phyloP scores from a whole-genome alignment of 345 rosid species.

The Excoecaria cochinchinensis region DNA sequence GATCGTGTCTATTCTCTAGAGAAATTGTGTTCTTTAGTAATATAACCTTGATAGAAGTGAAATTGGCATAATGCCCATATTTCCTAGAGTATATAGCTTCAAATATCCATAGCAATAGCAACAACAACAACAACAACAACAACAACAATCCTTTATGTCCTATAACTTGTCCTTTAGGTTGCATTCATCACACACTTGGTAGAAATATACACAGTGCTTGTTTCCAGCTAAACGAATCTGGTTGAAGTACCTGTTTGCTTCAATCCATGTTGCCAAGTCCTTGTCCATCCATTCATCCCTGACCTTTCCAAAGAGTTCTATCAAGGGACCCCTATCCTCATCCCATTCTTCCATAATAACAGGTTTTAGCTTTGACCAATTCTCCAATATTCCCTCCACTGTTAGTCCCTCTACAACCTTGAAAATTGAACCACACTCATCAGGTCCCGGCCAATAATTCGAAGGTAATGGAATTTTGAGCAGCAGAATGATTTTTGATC shows the following conservation, averaged over 20 bases:
- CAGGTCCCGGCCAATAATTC: conserved; percentile 12
- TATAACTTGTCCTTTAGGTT: not conserved
- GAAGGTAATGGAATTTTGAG: not conserved
- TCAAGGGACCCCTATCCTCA: conserved; percentile 60
- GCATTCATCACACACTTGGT: not conserved
- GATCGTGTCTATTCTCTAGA: not conserved
- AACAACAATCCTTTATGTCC: not conserved
- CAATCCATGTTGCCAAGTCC: conserved; percentile 78
- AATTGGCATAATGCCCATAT: not conserved
- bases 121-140: too few species aligned
- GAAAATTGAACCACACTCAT: conserved; percentile 23
- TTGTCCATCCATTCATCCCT: conserved; percentile 87
- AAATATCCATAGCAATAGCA: not conserved
- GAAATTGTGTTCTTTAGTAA: not conserved
- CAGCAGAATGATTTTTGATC: not conserved
- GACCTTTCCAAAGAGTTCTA: conserved; percentile 81
- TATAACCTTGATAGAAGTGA: not conserved
- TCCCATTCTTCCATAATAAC: conserved; percentile 79
- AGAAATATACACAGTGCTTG: not conserved
- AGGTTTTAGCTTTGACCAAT: conserved; percentile 76
- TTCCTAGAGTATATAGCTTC: not conserved
- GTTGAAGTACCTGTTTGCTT: conserved; percentile 75
- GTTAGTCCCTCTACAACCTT: conserved; percentile 80
- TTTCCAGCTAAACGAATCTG: not conserved
- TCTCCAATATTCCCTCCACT: conserved; percentile 64